Base-by-base conservation (phyloP, 2,329 filamentous ascomycete genomes). In the Cryphonectria nitschkei region DNA sequence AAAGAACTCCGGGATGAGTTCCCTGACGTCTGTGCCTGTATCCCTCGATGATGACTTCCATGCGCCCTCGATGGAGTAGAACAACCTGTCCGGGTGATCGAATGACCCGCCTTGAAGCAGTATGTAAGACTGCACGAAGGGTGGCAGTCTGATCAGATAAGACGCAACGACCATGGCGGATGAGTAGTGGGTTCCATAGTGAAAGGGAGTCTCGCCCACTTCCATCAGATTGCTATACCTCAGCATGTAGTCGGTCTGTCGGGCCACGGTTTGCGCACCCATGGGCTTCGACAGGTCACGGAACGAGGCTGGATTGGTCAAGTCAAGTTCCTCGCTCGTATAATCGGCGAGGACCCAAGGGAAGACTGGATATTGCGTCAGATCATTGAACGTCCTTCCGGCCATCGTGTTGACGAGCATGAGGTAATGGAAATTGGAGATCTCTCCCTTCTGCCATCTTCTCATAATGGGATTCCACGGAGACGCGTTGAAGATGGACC, bases 381-480 rank as follows among this genome's bases (percentile, higher is more conserved):
- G 85, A 78, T 99, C 96, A 78, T 99, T 99, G 83, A 99, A 99
- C 0, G 96, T 98, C 67, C 96, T 87, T 2, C 96, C 96, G 39
- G 97, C 97, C 88, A 99, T 93, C 0, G 96, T 98, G 78, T 99
- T 99, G 77, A 99, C 90, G 72, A 98, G 90, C 95, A 99, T 99
- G 50, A 99, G 87, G 78, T 99, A 99, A 80, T 98, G 94, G 77
- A 99, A 99, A 80, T 99, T 99, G 19, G 95, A 98, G 65, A 98
- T 94, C 77, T 99, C 96, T 16, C 97, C 96, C 78, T 91, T 92
- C 71, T 96, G 88, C 96, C 96, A 99, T 79, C 91, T 92, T 74
- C 92, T 91, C 77, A 96, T 97, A 11, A 94, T 90, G 13, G 95
- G 93, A 74, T 94, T 95, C 80, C 92, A 92, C 0, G 93, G 88